Base-by-base conservation (phyloP, 352 stramenopile species). In the Blastocystis sp. region DNA sequence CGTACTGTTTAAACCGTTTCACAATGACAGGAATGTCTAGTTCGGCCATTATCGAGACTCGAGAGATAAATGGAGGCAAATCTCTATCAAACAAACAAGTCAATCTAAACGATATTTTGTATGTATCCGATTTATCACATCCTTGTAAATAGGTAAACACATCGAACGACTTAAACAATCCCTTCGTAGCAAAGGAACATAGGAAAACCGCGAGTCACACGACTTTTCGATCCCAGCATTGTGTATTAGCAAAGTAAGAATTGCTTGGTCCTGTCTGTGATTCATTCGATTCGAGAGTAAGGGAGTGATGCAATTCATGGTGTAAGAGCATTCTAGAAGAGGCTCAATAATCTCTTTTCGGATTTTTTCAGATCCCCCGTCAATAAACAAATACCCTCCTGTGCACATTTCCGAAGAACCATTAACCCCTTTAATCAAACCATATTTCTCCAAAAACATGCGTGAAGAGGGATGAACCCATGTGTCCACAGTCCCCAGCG, bases 21-120 rank as follows among this genome's bases (percentile, higher is more conserved):
- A 85, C 73, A 34, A 68, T 85, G 5, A 78, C 50, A 39, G 66
- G 66, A 54, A 78, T 55, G 39, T 78, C 66, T 45, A 78, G 37
- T 53, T 78, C 43, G 37, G 26, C 39, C 66, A 78, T 78, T 56
- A 26, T 37, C 43, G n/a, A n/a, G 50, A n/a, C 18, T 5, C 7
- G 66, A 62, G 43, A 55, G 30, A n/a, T 59, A 78, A 78, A 78
- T 34, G 39, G 34, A 45, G 39, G 66, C 66, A n/a, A 59, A 59
- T n/a, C 20, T 59, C 50, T 59, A n/a, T 59, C 30, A 34, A 34
- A 34, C 30, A 34, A 34, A 34, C 30, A 34, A 34, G 30, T 34
- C 30, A 34, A 34, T 34, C 30, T 34, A 34, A 34, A 34, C 30
- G 30, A 43, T 75, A 75, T 37, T 37, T 75, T 8, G 20, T 43